Percentiles rank a stretch among this genome's conserved stretches.
Conservation (phyloP, 768 basidiomycete species). For the Pisolithus sp. region DNA sequence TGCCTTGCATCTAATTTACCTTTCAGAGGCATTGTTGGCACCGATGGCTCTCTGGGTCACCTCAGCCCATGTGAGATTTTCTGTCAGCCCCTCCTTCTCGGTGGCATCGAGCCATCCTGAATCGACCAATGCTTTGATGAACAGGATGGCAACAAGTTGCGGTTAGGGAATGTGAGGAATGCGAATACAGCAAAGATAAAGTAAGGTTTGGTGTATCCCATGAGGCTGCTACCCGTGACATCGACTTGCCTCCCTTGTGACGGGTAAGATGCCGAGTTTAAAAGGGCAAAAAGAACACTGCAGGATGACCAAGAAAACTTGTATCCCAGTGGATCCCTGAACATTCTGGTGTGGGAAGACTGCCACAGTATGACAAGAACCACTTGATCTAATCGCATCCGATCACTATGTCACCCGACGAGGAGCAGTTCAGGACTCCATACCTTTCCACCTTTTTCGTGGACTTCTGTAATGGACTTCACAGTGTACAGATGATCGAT, state of each 20-base stretch:
- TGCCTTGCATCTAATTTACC: conserved; percentile 32
- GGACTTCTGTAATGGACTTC: conserved; percentile 91
- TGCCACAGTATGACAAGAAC: conserved; percentile 94
- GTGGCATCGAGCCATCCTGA: conserved; percentile 80
- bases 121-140: conserved; percentile 80
- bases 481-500: conserved; percentile 92
- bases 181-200: conserved; percentile 95
- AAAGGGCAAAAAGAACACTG: conserved; percentile 89
- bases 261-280: conserved; percentile 83
- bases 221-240: conserved; percentile 76
- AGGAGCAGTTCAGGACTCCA: conserved; percentile 4
- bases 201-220: conserved; percentile 88
- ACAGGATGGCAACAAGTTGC: conserved; percentile 89
- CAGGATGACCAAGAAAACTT: conserved; percentile 99
- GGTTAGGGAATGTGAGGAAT: conserved; percentile 96
- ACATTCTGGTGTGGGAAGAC: conserved; percentile 87
- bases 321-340: conserved; percentile 93
- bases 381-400: conserved; percentile 57
- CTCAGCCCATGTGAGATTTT: conserved; percentile 76
- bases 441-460: conserved; percentile 91
- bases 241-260: conserved; percentile 56
- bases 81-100: conserved; percentile 71
- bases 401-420: not conserved
- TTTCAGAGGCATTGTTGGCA: conserved; percentile 62
- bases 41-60: conserved; percentile 71